Evolutionary conservation across 495 filamentous ascomycete species (phyloP).

Genomic region (Daldinia concentrica): DNA sequence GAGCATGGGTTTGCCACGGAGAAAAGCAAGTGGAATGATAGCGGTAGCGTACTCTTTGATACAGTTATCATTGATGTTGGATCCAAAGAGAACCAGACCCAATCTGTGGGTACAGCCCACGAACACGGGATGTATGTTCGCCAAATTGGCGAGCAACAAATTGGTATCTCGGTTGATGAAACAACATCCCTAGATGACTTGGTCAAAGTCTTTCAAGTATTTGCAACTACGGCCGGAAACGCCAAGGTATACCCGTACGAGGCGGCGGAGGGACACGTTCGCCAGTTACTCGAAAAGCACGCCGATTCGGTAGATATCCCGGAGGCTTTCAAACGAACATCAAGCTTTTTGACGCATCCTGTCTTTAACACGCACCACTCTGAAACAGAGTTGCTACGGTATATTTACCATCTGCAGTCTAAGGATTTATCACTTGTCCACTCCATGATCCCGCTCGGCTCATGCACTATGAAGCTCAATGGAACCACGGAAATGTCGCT

Average conservation of each 20-base stretch:
- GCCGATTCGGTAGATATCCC: slow-evolving; percentile 64
- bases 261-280: slow-evolving; percentile 47
- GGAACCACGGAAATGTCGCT: slow-evolving; percentile 94
- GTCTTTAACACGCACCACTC: slow-evolving; percentile 98
- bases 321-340: slow-evolving; percentile 72
- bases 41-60: slow-evolving; percentile 74
- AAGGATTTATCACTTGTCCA: slow-evolving; percentile 95
- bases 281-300: slow-evolving; percentile 50
- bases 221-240: slow-evolving; percentile 41
- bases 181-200: slow-evolving; percentile 48
- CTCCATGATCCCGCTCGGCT: slow-evolving; percentile 99
- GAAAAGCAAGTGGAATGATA: slow-evolving; percentile 61
- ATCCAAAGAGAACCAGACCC: slow-evolving; percentile 15
- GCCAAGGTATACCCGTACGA: slow-evolving; percentile 48
- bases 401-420: slow-evolving; percentile 93
- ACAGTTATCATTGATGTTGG: slow-evolving; percentile 76
- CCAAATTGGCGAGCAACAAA: slow-evolving; percentile 28
- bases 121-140: slow-evolving; percentile 45
- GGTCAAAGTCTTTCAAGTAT: slow-evolving; percentile 41
- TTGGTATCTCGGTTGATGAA: slow-evolving; percentile 57
- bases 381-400: slow-evolving; percentile 93
- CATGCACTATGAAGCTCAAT: slow-evolving; percentile 99
- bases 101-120: slow-evolving; percentile 20
- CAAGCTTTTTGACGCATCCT: slow-evolving; percentile 84
- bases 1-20: slow-evolving; percentile 72